phyloP scores from a whole-genome alignment of 2,329 filamentous ascomycete genomes.

The Epichloe amarillans region DNA sequence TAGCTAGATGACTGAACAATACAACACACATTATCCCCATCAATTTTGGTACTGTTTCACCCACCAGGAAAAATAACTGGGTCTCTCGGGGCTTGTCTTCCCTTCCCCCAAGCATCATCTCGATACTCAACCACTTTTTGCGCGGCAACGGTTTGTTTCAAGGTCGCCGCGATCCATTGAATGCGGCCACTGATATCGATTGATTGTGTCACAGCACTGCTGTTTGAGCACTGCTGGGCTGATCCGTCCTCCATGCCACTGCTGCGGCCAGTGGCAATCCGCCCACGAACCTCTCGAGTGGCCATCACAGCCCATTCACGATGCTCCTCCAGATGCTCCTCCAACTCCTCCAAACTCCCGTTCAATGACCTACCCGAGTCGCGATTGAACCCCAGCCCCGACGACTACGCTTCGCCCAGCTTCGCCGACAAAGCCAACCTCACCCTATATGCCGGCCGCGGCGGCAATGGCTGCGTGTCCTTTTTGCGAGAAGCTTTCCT shows the following conservation, averaged over 20 bases:
- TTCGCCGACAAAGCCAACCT: conserved; percentile 81
- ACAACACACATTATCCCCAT: too few species aligned
- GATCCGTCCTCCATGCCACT: conserved; percentile 3
- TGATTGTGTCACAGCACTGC: too few species aligned
- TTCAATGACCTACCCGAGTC: conserved; percentile 30
- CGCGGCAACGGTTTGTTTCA: too few species aligned
- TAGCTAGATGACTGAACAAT: too few species aligned
- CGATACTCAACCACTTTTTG: background rate
- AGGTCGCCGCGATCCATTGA: too few species aligned
- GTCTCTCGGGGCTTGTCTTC: background rate
- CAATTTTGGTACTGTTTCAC: too few species aligned
- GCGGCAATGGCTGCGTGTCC: conserved; percentile 86
- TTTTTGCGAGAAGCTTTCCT: conserved; percentile 89
- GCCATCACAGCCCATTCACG: background rate
- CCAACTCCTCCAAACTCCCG: conserved; percentile 14
- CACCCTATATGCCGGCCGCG: conserved; percentile 62
- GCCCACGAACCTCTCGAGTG: conserved; percentile 2
- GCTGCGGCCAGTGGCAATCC: conserved; percentile 3
- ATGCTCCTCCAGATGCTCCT: conserved; percentile 3
- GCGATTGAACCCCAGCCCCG: conserved; percentile 67
- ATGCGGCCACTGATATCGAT: too few species aligned
- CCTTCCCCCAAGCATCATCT: background rate
- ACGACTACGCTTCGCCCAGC: conserved; percentile 69
- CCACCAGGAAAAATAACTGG: background rate
- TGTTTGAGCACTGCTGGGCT: background rate